These are phyloP conservation scores for Monosporascus sp. DNA, from an alignment of 2,329 filamentous ascomycete species.

Conservation along the genomic window DNA sequence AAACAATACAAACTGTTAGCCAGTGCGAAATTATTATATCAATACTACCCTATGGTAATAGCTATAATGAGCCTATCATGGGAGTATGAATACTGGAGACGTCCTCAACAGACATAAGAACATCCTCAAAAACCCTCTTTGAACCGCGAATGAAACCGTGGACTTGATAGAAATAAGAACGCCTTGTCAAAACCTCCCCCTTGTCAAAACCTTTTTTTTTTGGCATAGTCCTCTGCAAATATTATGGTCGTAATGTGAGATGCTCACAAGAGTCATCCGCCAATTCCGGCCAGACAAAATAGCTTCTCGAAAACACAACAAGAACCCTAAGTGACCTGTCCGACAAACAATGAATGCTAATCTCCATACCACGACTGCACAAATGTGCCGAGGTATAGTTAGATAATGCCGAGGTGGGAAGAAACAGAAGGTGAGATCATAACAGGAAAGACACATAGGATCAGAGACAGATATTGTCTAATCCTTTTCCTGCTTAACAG, in stretches of 20 bases:
- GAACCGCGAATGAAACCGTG: too few relatives aligned
- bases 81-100: background rate
- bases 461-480: constrained; percentile 21
- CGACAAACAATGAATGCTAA: background rate
- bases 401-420: constrained; percentile 15
- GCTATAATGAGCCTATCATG: background rate
- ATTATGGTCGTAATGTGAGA: background rate
- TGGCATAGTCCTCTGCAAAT: background rate
- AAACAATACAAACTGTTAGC: background rate
- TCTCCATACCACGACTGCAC: background rate
- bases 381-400: background rate
- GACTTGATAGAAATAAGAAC: background rate
- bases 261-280: background rate
- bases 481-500: constrained; percentile 37
- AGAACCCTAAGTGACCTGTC: background rate
- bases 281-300: background rate
- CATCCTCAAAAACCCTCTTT: background rate
- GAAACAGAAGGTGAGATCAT: constrained; percentile 21
- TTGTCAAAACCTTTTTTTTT: background rate
- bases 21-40: background rate
- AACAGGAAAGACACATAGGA: constrained; percentile 17
- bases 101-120: background rate
- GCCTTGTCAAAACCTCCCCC: background rate
- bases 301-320: background rate
- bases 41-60: background rate